These are phyloP conservation scores for Guadua angustifolia DNA, from an alignment of 176 grass and related monocot species.

Conservation along the genomic window DNA sequence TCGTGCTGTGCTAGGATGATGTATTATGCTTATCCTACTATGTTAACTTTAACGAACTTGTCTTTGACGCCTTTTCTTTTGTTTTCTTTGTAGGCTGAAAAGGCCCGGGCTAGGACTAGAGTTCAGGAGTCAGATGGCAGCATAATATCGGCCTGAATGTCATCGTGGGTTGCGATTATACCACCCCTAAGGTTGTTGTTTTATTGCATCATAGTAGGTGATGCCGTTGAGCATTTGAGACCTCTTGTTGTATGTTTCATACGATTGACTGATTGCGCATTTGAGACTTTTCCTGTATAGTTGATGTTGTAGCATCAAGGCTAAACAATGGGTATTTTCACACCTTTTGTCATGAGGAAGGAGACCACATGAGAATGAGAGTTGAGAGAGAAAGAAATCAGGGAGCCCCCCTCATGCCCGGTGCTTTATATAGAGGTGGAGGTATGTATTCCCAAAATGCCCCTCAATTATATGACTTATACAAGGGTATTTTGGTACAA, in stretches of 20 bases:
- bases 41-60: neutral
- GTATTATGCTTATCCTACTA: neutral
- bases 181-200: constrained; percentile 29
- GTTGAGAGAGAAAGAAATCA: no score
- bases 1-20: neutral
- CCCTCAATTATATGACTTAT: no score
- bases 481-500: no score
- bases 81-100: constrained; percentile 47
- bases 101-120: constrained; percentile 46
- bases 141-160: constrained; percentile 22
- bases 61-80: constrained; percentile 2
- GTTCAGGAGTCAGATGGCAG: constrained; percentile 50
- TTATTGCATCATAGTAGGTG: neutral
- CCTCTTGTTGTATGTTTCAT: neutral
- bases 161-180: neutral
- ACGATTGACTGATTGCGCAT: neutral
- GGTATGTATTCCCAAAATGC: no score
- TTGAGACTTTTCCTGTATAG: neutral
- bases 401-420: no score
- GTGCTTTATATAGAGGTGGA: no score
- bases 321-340: no score
- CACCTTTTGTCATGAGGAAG: no score
- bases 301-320: no score
- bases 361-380: no score
- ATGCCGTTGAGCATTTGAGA: constrained; percentile 9